A percentile compares a stretch with the other conserved stretches of the same genome.
Conservation (phyloP, 1,284 basidiomycete genomes). For the Ganoderma lingzhi region DNA sequence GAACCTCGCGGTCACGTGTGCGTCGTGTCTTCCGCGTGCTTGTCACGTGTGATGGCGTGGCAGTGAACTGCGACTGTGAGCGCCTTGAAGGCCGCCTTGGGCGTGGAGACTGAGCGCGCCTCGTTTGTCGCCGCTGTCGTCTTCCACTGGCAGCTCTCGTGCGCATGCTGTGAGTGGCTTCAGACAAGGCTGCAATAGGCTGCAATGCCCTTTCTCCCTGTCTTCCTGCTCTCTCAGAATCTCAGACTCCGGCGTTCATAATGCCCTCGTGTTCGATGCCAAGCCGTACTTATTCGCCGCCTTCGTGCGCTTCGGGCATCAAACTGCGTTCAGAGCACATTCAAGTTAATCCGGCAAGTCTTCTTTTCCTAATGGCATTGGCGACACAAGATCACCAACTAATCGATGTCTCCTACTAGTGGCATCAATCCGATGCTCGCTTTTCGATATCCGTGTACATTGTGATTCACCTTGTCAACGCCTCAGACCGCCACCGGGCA, state of each 20-base stretch:
- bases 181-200: not conserved
- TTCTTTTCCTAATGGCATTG: not conserved
- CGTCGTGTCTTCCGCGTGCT: conserved; percentile 26
- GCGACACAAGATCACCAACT: not conserved
- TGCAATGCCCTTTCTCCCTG: not conserved
- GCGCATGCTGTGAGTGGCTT: not conserved
- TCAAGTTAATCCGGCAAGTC: not conserved
- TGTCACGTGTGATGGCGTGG: conserved; percentile 24
- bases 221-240: not conserved
- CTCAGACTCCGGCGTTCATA: not conserved
- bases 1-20: conserved; percentile 41
- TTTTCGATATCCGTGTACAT: not conserved
- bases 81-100: not conserved
- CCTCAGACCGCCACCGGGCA: not conserved
- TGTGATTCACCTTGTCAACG: not conserved
- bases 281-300: not conserved
- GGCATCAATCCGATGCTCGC: not conserved
- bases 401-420: not conserved
- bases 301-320: not conserved
- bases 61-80: not conserved
- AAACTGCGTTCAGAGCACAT: not conserved
- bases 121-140: not conserved
- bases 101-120: not conserved
- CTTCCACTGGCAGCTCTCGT: not conserved
- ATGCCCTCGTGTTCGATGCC: not conserved